Evolutionary conservation across 305 asterid species (phyloP), one percentile per base, ranked within the genome.

Genomic region (Rubia balearica): DNA sequence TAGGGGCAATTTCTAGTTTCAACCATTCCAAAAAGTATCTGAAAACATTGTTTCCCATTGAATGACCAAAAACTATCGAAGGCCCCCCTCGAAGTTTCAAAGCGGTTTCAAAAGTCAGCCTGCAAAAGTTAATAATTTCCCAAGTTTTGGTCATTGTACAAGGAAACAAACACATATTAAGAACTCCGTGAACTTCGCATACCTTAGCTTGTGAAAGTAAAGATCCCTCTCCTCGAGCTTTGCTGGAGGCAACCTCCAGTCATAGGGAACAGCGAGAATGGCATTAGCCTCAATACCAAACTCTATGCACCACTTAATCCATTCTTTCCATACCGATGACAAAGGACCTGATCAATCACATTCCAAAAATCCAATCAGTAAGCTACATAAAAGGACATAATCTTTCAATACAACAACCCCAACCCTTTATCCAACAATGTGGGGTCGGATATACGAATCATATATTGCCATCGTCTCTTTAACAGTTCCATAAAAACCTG

Each of bases 231-330:
- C 99, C 81, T 94, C 99, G 69, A 94, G 99, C 79, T 94, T 94
- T 59, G 96, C 82, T 66, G 99, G 99, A 61, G 97, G 65, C 82
- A 94, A 71, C 82, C 99, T 91, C 99, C 99, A 94, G 86, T 94
- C 99, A 77, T 91, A 94, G 63, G 98, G 98, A 78, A 73, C 99
- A 0, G 99, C 99, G 71, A 94, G 76, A 74, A 94, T 94, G 61
- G 99, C 96, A 84, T 94, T 91, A 76, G 99, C 89, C 83, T 94
- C 99, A 74, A 94, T 86, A 48, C 99, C 99, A 79, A 94, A 94
- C 85, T 94, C 98, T 85, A 94, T 88, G 88, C 99, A 94, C 99
- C 99, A 94, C 79, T 91, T 94, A 74, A 94, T 84, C 98, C 99
- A 94, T 68, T 94, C 99, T 83, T 94, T 94, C 99, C 99, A 94